Evolutionary conservation across 805 yeast species (phyloP), one percentile per base, ranked within the genome.

Genomic region (Starmerella stellata): DNA sequence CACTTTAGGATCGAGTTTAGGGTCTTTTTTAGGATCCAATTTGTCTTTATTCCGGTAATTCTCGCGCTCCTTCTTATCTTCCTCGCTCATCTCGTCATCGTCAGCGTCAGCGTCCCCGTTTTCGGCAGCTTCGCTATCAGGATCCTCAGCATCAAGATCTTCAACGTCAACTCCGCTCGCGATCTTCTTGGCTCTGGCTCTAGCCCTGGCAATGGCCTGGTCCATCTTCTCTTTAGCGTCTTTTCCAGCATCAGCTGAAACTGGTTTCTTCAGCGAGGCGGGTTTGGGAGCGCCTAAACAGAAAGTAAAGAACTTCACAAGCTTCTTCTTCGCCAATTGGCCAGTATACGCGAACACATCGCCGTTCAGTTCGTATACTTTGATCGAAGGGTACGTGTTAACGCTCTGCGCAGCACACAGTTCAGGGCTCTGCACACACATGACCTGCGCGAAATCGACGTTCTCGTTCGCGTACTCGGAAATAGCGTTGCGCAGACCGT

Each of bases 391-490:
- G 42, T 43, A 56, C 21, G 44, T 46, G 13, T 37, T 43, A 11
- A 62, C 44, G n/a, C 51, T 52, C 15, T 51, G 53, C 14, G 45
- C 54, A 9, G 44, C 41, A 45, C 68, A 63, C 13, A 58, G 46
- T 21, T 47, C 40, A 17, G 41, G 30, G 32, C 59, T 49, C 28
- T 38, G 47, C 35, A 56, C 61, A 38, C 68, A 63, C 45, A 63
- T 56, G 30, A 63, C 32, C 32, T 29, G 32, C 19, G 32, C 32
- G 19, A 7, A n/a, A 15, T 29, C 32, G 19, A 29, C 19, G 32
- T 13, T 17, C 19, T 29, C 32, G 14, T 8, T 7, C 15, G 38
- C 44, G 36, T 29, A 43, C 32, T 40, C 36, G 19, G 9, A 15
- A 5, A 29, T 15, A 9, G 32, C 32, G 19, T 8, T 15, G 19